Percentiles rank a stretch among this genome's conserved stretches.
Conservation (phyloP, 1,284 basidiomycete species). For the Trichosporon ovoides region DNA sequence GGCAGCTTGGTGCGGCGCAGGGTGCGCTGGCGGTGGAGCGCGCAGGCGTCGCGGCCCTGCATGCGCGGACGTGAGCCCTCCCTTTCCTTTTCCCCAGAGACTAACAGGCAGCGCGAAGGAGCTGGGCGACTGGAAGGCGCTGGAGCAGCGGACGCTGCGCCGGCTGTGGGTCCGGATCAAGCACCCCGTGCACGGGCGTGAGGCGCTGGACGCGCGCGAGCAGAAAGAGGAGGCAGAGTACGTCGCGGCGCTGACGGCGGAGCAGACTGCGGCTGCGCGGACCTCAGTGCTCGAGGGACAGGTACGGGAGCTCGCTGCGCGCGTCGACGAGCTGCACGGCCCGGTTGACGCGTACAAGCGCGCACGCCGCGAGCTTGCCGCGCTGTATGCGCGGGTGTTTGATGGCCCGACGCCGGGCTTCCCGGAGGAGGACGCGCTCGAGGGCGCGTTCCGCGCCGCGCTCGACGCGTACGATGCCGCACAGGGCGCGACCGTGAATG, state of each 20-base stretch:
- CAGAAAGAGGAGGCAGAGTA: constrained; percentile 29
- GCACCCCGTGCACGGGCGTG: constrained; percentile 14
- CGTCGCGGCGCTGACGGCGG: constrained; percentile 20
- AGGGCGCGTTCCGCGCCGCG: constrained; percentile 10
- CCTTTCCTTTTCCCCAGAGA: not conserved
- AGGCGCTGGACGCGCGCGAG: constrained; percentile 16
- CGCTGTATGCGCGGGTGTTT: constrained; percentile 20
- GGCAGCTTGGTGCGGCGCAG: constrained; percentile 13
- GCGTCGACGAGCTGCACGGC: constrained; percentile 13
- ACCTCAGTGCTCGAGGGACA: constrained; percentile 20
- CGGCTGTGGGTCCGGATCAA: constrained; percentile 24
- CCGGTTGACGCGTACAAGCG: constrained; percentile 13
- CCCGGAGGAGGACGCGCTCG: constrained; percentile 24
- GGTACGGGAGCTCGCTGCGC: constrained; percentile 7
- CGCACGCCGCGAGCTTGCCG: constrained; percentile 14
- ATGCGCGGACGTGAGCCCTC: constrained; percentile 15
- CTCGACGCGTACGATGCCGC: constrained; percentile 5
- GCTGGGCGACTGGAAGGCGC: constrained; percentile 24
- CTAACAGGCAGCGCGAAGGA: constrained; percentile 12
- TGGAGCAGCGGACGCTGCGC: constrained; percentile 22
- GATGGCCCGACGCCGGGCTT: constrained; percentile 21
- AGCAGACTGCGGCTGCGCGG: constrained; percentile 19
- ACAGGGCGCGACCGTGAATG: constrained; percentile 20
- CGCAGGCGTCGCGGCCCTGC: constrained; percentile 12
- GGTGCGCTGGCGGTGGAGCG: constrained; percentile 14